These are phyloP conservation scores for Raphanus hybrid DNA, from an alignment of 441 rosid species.

Conservation along the genomic window DNA sequence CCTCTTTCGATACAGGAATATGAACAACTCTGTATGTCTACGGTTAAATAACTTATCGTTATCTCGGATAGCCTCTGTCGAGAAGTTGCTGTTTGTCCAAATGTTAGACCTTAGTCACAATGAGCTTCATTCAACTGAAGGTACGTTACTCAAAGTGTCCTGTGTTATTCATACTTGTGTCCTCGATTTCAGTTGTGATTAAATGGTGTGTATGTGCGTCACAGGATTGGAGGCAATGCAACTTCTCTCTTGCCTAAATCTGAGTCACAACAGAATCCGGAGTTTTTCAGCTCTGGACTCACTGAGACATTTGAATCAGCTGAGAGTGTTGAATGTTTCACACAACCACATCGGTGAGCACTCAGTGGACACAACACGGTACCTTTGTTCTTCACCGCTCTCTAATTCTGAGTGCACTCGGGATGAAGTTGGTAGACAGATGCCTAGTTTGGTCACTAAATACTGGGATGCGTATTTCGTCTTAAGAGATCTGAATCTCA, in stretches of 20 bases:
- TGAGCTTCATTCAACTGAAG: conserved; percentile 84
- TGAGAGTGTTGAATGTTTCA: background rate
- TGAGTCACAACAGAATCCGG: background rate
- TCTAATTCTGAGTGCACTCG: background rate
- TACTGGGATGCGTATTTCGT: background rate
- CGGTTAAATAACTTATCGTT: conserved; percentile 71
- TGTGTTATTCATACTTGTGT: background rate
- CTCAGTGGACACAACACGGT: background rate
- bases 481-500: background rate
- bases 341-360: background rate
- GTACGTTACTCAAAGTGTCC: conserved; percentile 44
- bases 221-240: background rate
- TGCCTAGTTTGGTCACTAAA: background rate
- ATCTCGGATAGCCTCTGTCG: conserved; percentile 66
- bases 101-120: conserved; percentile 88
- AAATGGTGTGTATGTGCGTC: background rate
- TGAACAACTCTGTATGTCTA: conserved; percentile 51
- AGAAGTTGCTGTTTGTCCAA: conserved; percentile 83
- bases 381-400: background rate
- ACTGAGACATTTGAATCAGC: background rate
- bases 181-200: background rate
- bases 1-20: conserved; percentile 51
- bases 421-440: background rate
- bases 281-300: background rate
- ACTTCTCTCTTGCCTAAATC: background rate